Evolutionary conservation across 495 filamentous ascomycete genomes (phyloP).

Genomic region (Aspergillus incahuasiensis): DNA sequence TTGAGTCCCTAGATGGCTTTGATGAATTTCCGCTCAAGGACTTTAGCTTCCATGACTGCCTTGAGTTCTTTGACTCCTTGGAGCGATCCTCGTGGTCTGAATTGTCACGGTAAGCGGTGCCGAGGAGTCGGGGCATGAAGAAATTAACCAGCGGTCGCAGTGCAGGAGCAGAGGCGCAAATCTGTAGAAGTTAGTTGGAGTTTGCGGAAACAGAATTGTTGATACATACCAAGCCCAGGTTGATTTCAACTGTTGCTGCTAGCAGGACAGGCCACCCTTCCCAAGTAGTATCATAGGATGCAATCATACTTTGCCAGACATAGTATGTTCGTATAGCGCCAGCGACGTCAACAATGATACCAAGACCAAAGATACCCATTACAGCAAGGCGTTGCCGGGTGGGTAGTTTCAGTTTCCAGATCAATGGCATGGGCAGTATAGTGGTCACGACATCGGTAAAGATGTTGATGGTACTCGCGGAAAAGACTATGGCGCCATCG

Average conservation of each 20-base stretch:
- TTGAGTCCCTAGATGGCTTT: conserved; percentile 10
- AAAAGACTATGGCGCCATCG: conserved; percentile 45
- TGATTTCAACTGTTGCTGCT: conserved; percentile 51
- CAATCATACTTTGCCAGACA: conserved; percentile 46
- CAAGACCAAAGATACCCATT: conserved; percentile 54
- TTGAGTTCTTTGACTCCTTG: conserved; percentile 4
- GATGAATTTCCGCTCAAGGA: conserved; percentile 19
- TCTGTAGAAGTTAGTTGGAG: conserved; percentile 24
- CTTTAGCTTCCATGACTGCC: conserved; percentile 26
- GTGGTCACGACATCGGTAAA: conserved; percentile 55
- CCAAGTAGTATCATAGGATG: conserved; percentile 52
- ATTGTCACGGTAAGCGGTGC: conserved; percentile 20
- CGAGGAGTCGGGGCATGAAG: conserved; percentile 39
- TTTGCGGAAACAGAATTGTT: background rate
- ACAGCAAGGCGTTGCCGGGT: conserved; percentile 51
- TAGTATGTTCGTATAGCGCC: conserved; percentile 52
- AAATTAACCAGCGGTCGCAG: conserved; percentile 47
- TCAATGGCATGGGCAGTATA: conserved; percentile 55
- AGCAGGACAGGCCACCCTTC: conserved; percentile 49
- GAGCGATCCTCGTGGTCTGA: conserved; percentile 18
- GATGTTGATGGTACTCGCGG: conserved; percentile 55
- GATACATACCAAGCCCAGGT: conserved; percentile 52
- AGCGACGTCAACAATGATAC: conserved; percentile 53
- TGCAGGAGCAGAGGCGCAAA: conserved; percentile 54
- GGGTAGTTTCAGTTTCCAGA: conserved; percentile 52